These are phyloP conservation scores for Galerina marginata DNA, from an alignment of 768 basidiomycete species.

Conservation along the genomic window DNA sequence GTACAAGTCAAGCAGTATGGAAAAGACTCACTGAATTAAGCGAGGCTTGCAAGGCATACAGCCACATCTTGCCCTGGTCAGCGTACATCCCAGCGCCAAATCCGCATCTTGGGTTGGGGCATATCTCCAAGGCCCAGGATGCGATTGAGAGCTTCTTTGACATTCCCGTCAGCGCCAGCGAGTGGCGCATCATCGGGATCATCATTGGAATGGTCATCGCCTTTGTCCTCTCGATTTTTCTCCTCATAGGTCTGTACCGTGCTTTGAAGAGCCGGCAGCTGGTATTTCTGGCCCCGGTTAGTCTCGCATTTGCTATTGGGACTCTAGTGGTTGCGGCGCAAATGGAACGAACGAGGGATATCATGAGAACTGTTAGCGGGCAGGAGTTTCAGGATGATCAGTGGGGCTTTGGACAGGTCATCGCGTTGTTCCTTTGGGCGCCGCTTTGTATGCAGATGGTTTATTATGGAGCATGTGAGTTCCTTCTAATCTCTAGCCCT, in stretches of 20 bases:
- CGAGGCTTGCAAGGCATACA: slow-evolving; percentile 16
- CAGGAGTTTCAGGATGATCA: slow-evolving; percentile 18
- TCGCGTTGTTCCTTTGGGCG: slow-evolving; percentile 14
- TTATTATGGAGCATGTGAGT: neutral
- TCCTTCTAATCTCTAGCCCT: neutral
- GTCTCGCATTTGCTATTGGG: neutral
- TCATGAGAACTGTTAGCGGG: slow-evolving; percentile 19
- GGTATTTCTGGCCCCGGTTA: neutral
- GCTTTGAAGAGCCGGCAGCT: neutral
- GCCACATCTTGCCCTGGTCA: slow-evolving; percentile 3
- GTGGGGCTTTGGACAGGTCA: slow-evolving; percentile 22
- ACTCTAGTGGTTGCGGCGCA: neutral
- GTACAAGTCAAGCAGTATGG: slow-evolving; percentile 14
- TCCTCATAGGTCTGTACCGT: neutral
- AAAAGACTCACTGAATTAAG: slow-evolving; percentile 10
- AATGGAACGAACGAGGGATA: slow-evolving; percentile 16
- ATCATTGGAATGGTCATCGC: neutral
- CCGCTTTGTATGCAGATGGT: neutral
- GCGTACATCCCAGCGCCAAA: neutral
- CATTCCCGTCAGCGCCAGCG: neutral
- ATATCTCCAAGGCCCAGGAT: no score
- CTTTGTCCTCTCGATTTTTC: neutral
- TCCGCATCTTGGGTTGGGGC: neutral
- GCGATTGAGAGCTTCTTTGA: neutral
- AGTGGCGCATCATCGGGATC: neutral